Evolutionary conservation across 2,329 filamentous ascomycete species (phyloP), one percentile per base, ranked within the genome.

Genomic region (Colletotrichum godetiae): DNA sequence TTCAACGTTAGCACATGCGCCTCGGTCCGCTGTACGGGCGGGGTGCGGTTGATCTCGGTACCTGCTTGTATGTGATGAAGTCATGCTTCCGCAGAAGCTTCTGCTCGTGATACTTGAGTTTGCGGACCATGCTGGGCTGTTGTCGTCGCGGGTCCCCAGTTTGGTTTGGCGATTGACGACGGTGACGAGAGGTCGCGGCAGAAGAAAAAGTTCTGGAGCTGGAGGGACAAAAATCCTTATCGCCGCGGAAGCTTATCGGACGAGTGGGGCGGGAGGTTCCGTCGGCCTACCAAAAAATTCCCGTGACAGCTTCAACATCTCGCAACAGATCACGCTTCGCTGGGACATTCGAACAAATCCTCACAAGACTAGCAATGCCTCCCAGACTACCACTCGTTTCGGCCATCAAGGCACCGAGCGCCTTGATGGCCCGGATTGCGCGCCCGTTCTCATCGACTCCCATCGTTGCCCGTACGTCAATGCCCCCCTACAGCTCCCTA

Each of bases 71-170:
- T 80, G 93, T 97, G 82, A 95, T 92, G 85, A 99, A 97, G 86
- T 99, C 95, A 84, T 97, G 95, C 84, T 90, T 90, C 81, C 96
- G 96, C 79, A 98, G 91, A 81, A 98, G 93, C 89, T 97, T 97
- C 82, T 97, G 92, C 91, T 99, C 97, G 85, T 98, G 96, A 85
- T 97, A 91, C 86, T 98, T 98, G 81, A 99, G 91, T 87, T 97
- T 95, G 79, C 97, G 93, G 78, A 97, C 95, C 97, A 98, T 98
- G 29, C 77, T 89, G 81, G 58, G 60, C 67, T 65, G 24, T 35
- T 11, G 35, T 19, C 46, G 37, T 71, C 29, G 35, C 61, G 49
- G 33, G 8, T 57, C 46, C 15, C 55, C 56, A 29, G 27, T 27
- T 15, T 24, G 35, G n/a, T 55, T 42, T 61, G 56, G 60, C n/a